Base-by-base conservation (phyloP, 768 basidiomycete species). In the Lactarius evosmus region DNA sequence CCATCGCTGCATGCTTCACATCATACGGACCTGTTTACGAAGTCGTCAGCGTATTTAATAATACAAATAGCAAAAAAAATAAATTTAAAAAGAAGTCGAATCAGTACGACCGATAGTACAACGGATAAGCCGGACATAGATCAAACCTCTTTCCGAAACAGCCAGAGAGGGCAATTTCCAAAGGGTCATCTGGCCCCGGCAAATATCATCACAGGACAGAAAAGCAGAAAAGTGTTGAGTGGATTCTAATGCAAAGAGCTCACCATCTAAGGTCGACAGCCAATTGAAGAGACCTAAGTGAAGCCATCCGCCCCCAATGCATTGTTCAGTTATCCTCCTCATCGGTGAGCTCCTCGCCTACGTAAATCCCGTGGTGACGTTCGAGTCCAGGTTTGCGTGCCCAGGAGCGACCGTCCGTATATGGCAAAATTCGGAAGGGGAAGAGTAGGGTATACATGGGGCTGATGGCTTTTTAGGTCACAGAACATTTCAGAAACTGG, bases 151-250 rank as follows among this genome's bases (percentile, higher is more conserved):
- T 78, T 70, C 67, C 66, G 29, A 57, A 52, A 57, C 59, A 44
- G 40, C 58, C 59, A 30, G 44, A 66, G 52, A 68, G 12, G 14
- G 50, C 64, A 69, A 68, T 69, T 72, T 74, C 71, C 76, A 73
- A 79, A 87, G 86, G 70, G 85, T 91, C 89, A 85, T 89, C 86
- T 91, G 89, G 89, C 89, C 89, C 89, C 89, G 89, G 89, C 85
- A 79, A 69, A 69, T 84, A 65, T 86, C 88, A 87, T 89, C 88
- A 76, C 71, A 65, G 34, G 17, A 55, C 30, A 61, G 25, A 62
- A 44, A 67, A 33, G 50, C 30, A 61, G 25, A 62, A 44, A 67
- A 33, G 50, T 22, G 49, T 52, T 16, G 66, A 32, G 29, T 36
- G 49, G 25, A 56, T n/a, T n/a, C n/a, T n/a, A 14, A 70, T 25